Conservation (phyloP, 805 yeast species). For the Torulaspora indica region DNA sequence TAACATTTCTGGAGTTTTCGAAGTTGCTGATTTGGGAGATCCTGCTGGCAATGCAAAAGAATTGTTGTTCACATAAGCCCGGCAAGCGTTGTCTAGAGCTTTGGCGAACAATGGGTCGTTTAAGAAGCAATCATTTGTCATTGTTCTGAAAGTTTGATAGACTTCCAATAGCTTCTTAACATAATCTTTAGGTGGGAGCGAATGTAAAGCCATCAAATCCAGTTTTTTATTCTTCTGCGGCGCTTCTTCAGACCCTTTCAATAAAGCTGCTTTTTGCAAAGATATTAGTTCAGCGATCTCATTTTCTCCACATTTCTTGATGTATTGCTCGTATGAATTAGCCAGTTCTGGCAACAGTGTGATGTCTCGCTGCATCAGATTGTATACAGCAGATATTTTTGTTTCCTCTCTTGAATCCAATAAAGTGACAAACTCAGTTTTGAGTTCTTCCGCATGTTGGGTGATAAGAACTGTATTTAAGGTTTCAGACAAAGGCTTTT, state of each 20-base stretch:
- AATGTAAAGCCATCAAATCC: constrained; percentile 39
- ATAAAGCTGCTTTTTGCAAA: constrained; percentile 19
- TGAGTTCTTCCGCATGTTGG: constrained; percentile 69
- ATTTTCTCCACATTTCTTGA: constrained; percentile 55
- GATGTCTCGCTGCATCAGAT: constrained; percentile 71
- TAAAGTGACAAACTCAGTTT: constrained; percentile 69
- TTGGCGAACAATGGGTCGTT: constrained; percentile 74
- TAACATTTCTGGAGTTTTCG: constrained; percentile 87
- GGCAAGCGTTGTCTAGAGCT: constrained; percentile 86
- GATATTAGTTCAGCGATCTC: constrained; percentile 27
- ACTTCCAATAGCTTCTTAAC: constrained; percentile 71
- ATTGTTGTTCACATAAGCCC: constrained; percentile 75
- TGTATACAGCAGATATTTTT: constrained; percentile 74
- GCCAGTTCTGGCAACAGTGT: constrained; percentile 75
- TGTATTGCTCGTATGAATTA: constrained; percentile 63
- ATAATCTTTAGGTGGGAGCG: constrained; percentile 60
- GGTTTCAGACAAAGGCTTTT: constrained; percentile 67
- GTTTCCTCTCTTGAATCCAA: constrained; percentile 57
- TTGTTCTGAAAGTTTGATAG: constrained; percentile 51
- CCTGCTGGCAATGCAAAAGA: constrained; percentile 65
- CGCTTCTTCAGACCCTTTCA: constrained; percentile 16
- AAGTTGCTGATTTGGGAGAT: constrained; percentile 45
- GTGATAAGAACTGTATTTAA: constrained; percentile 73
- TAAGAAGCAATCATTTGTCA: constrained; percentile 42
- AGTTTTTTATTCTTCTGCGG: constrained; percentile 34